Evolutionary conservation across 2,329 filamentous ascomycete genomes (phyloP), one percentile per base, ranked within the genome.

Genomic region (Blumeria hordei): DNA sequence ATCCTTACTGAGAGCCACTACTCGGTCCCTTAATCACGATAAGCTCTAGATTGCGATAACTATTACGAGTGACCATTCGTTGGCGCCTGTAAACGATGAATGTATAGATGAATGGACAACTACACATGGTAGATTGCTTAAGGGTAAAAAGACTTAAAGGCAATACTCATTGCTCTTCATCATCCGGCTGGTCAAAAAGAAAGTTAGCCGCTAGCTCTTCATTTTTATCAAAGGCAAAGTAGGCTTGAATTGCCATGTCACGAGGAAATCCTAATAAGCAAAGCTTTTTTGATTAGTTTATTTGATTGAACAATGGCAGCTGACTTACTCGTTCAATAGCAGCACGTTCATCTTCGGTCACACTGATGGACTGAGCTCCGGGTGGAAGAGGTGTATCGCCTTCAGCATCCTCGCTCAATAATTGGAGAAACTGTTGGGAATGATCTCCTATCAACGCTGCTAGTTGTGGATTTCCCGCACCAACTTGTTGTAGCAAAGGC

Each of bases 161-260:
- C 21, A 28, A 32, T 55, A 51, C 16, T 56, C 36, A 59, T 58
- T 61, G 59, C 56, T 83, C 80, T 37, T 85, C 82, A 51, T 95
- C 88, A 58, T 94, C 88, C 9, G 88, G 88, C 70, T 96, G 88
- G 64, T 98, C 92, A 66, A 98, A 98, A 57, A 98, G 74, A 69
- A 95, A 96, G 71, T 98, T 98, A 60, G 92, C 92, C 0, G 92
- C 92, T 54, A 98, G 75, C 70, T 98, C 92, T 71, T 98, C 92
- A 68, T 98, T 96, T 77, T 96, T 98, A 70, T 98, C 92, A 69
- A 92, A 98, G 36, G 92, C 92, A 67, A 98, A 98, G 71, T 96
- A 98, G 32, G 92, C 92, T 71, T 98, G 90, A 61, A 96, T 94
- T 54, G 92, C 92, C 62, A 88, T 79, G 62, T 96, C 88, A 57